Conservation (phyloP, 352 stramenopile genomes). For the Chrysophaeum taylorii region DNA sequence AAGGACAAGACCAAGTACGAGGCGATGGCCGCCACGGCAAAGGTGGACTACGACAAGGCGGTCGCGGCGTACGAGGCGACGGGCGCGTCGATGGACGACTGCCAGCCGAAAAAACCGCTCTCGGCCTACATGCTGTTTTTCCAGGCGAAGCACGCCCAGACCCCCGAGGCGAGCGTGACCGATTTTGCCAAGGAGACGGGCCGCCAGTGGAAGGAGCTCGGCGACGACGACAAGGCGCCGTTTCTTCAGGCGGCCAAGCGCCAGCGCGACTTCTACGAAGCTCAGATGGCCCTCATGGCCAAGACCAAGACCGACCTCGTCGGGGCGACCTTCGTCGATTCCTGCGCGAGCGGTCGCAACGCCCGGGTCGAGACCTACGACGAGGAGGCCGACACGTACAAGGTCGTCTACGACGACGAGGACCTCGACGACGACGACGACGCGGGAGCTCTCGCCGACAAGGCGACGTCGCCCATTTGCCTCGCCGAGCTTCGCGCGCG, state of each 20-base stretch:
- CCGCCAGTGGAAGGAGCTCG: background rate
- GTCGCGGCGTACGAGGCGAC: background rate
- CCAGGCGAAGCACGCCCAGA: background rate
- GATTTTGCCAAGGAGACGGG: background rate
- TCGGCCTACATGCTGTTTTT: slow-evolving; percentile 7
- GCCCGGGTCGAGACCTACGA: background rate
- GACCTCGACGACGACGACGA: background rate
- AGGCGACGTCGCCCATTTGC: background rate
- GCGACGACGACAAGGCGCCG: background rate
- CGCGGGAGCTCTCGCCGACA: background rate
- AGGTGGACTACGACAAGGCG: background rate
- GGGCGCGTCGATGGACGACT: background rate
- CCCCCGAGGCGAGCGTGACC: background rate
- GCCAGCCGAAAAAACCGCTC: background rate
- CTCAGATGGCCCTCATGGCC: background rate
- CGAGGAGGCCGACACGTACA: background rate
- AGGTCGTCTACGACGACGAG: background rate
- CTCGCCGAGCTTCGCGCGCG: background rate
- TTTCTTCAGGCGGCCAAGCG: background rate
- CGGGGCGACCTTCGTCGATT: background rate
- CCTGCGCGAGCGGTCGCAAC: background rate
- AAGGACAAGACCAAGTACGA: too few relatives aligned
- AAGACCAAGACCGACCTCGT: background rate
- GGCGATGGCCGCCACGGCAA: background rate
- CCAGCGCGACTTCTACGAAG: background rate